Base-by-base conservation (phyloP, 306 rosid genomes). In the Glycine soja region DNA sequence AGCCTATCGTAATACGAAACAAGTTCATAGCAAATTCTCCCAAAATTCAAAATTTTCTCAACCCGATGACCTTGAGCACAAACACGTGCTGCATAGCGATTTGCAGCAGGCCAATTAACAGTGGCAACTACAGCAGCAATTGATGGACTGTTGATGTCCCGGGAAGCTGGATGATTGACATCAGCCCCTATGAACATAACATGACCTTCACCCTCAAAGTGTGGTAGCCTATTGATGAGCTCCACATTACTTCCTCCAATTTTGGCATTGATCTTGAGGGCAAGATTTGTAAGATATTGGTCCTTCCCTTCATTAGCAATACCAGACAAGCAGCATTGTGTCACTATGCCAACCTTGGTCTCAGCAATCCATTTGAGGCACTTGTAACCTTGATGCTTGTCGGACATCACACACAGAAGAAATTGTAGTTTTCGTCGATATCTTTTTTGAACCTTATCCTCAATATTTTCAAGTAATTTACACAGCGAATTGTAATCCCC, bases 161-260 rank as follows among this genome's bases (percentile, higher is more conserved):
- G 57, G 4, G 93, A 68, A 18, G 51, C 87, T 3, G 97, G 97
- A 83, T 93, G 97, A 74, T 90, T 93, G 52, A 93, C 97, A 86
- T 93, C 97, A 50, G 97, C 97, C 58, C 97, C 97, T 10, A 93
- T 58, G 43, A 93, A 90, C 97, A 93, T 90, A n/a, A 90, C 94
- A 82, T 86, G 88, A 34, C 83, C 89, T 14, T 78, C 83, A 15
- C 79, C 85, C 10, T 70, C 76, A 80, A 89, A 78, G 15, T 63
- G 70, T 7, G 93, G 89, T 36, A 86, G 88, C 64, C 85, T 72
- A 9, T 75, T 79, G 43, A 1, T 43, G 12, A 93, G 90, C 84
- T 93, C 97, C 8, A 88, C 90, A 38, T 93, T 93, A 63, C 97
- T 91, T 47, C 97, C 97, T 81, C 97, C 97, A 61, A 93, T 86